These are phyloP conservation scores for Lanmaoa pseudosensibilis DNA, from an alignment of 768 basidiomycete species.

Conservation along the genomic window DNA sequence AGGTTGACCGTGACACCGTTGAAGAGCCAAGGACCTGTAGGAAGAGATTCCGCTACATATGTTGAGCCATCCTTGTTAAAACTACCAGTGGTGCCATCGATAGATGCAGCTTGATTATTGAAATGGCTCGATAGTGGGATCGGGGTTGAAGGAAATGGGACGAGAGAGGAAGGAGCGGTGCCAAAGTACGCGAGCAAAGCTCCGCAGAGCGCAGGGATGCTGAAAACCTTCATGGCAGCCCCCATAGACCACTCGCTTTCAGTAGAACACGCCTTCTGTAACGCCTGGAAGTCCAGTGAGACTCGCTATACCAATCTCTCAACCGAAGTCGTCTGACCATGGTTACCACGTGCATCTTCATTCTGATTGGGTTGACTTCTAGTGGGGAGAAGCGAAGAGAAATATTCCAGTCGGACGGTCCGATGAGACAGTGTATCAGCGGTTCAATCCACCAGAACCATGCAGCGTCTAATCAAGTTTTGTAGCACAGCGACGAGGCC, in stretches of 20 bases:
- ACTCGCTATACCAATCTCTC: neutral
- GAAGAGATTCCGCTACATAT: constrained; percentile 42
- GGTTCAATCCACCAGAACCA: neutral
- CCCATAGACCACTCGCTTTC: constrained; percentile 7
- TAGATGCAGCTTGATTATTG: constrained; percentile 46
- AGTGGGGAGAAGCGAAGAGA: neutral
- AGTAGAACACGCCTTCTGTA: constrained; percentile 14
- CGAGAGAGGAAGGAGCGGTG: constrained; percentile 10
- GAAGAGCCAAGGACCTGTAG: constrained; percentile 38
- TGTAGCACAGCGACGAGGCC: neutral
- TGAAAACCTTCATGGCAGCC: constrained; percentile 17
- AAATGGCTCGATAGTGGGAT: constrained; percentile 35
- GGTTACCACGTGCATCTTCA: neutral
- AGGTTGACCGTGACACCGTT: constrained; percentile 40
- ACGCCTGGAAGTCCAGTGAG: neutral
- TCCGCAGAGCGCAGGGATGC: constrained; percentile 24
- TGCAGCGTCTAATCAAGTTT: neutral
- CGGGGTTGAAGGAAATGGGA: constrained; percentile 33
- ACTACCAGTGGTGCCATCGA: constrained; percentile 37
- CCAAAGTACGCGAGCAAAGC: constrained; percentile 22
- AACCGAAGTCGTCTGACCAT: constrained; percentile 15
- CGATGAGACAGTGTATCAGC: neutral
- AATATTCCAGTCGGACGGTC: neutral
- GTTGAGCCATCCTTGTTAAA: constrained; percentile 43
- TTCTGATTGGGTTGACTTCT: neutral